These are phyloP conservation scores for Alternaria sp. DNA, from an alignment of 2,329 filamentous ascomycete genomes.

Conservation along the genomic window DNA sequence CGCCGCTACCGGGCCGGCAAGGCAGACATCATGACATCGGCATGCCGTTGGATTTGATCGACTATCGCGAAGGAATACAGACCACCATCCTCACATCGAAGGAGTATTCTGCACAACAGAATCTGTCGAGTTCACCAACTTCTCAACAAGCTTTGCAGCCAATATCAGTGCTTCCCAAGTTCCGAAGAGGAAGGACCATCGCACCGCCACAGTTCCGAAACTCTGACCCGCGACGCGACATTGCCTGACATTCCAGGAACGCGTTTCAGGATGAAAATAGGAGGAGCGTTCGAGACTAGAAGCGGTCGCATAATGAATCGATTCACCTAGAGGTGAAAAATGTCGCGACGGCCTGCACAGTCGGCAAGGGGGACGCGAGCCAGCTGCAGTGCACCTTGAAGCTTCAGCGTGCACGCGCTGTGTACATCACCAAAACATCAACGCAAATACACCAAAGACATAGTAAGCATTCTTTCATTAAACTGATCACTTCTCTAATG, in stretches of 20 bases:
- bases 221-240: not conserved
- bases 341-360: not conserved
- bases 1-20: slow-evolving; percentile 4
- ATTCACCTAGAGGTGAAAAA: not conserved
- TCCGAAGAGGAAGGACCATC: not conserved
- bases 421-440: not conserved
- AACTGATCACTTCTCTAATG: not conserved
- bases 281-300: not conserved
- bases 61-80: not conserved
- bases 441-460: not conserved
- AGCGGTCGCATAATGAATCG: not conserved
- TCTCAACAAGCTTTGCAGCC: not conserved
- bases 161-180: not conserved
- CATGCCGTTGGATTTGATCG: not conserved
- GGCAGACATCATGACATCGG: not conserved
- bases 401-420: not conserved
- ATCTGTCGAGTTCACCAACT: not conserved
- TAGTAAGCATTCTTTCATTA: not conserved
- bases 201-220: slow-evolving; percentile 2
- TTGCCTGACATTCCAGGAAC: not conserved
- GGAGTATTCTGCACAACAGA: not conserved
- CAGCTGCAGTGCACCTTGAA: not conserved
- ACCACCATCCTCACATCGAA: not conserved
- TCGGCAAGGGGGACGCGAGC: not conserved
- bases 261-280: slow-evolving; percentile 5